Conservation (phyloP, 1,139 yeast species). For the Suhomyces terraborum region DNA sequence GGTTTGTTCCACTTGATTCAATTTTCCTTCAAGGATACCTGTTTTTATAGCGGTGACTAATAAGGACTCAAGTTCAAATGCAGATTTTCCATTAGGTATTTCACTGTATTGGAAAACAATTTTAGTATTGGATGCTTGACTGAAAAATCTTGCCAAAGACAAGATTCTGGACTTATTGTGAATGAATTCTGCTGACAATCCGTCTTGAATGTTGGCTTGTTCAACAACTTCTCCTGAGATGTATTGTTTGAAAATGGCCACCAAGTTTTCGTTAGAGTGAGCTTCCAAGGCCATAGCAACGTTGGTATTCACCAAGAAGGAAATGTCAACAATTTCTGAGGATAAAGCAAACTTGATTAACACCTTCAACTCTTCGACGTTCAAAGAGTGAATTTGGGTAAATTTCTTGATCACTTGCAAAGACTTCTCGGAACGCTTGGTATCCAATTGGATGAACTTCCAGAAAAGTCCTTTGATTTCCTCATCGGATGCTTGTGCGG, state of each 20-base stretch:
- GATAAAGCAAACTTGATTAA: conserved; percentile 42
- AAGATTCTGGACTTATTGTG: conserved; percentile 44
- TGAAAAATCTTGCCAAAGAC: conserved; percentile 44
- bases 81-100: conserved; percentile 37
- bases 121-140: conserved; percentile 28
- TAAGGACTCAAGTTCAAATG: conserved; percentile 43
- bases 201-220: conserved; percentile 14
- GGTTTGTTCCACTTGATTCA: conserved; percentile 48
- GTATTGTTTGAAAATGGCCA: conserved; percentile 34
- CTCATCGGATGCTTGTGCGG: conserved; percentile 29
- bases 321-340: conserved; percentile 46
- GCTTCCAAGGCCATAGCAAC: conserved; percentile 35
- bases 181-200: conserved; percentile 28
- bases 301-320: conserved; percentile 46
- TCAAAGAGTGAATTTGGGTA: conserved; percentile 30
- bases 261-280: conserved; percentile 24
- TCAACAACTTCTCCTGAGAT: conserved; percentile 38
- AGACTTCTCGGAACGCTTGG: conserved; percentile 30
- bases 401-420: conserved; percentile 41
- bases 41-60: conserved; percentile 48
- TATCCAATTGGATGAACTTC: conserved; percentile 43
- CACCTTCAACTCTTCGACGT: conserved; percentile 32
- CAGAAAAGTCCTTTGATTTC: conserved; percentile 39
- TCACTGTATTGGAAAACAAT: conserved; percentile 40
- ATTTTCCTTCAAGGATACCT: conserved; percentile 50